Base-by-base conservation (phyloP, 306 rosid species). In the Glycine soja region DNA sequence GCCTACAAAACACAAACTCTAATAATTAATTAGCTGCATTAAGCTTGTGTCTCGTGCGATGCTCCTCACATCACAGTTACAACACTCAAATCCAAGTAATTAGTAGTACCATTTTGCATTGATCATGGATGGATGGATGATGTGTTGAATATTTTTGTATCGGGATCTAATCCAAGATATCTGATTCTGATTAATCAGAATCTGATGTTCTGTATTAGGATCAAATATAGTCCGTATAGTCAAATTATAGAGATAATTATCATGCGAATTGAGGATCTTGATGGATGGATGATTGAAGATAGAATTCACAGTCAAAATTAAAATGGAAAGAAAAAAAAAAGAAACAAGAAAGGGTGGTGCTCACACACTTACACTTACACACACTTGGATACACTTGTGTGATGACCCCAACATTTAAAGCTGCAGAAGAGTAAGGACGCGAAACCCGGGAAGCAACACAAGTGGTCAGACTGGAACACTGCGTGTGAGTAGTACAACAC, bases 391-490 rank as follows among this genome's bases (percentile, higher is more conserved):
- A 50, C 24, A 15, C 2, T 7, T n/a, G 61, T 54, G 61, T n/a
- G 79, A 45, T 45, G 80, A 74, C 50, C 62, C 57, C 75, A 87
- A 57, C 76, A 43, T 32, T 76, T 43, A 82, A 76, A 75, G 54
- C 54, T 24, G 63, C 38, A 53, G 46, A 71, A 72, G 54, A 7
- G 85, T 30, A 42, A 52, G 79, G 87, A 84, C 85, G 80, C 88
- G 82, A 80, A 88, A 81, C 70, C 81, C 81, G 75, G 84, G 86
- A 83, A 79, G 80, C 82, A 85, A 88, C 90, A 86, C 73, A 74
- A 77, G 43, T 82, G 87, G 91, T 84, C 94, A 87, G 90, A 81
- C 88, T 87, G 88, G 67, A 62, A 83, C 85, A 78, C 86, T 85
- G 89, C 36, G 75, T 4, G 62, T 59, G 78, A 79, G 69, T 59